Evolutionary conservation across 306 rosid genomes (phyloP).

Genomic region (Trifolium dubium): DNA sequence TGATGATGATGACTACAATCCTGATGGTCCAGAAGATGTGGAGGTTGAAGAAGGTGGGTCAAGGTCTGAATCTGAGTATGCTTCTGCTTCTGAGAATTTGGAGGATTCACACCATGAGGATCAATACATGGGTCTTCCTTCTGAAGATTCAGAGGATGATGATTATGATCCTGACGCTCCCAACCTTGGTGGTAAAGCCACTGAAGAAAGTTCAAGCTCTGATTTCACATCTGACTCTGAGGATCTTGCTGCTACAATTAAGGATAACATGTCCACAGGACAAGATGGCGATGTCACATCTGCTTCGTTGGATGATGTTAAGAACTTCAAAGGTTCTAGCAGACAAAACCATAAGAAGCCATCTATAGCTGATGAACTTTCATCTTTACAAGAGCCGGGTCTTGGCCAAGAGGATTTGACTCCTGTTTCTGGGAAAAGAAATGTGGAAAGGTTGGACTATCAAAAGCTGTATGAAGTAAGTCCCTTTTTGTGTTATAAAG

Average conservation of each 20-base stretch:
- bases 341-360: slow-evolving; percentile 55
- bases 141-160: slow-evolving; percentile 90
- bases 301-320: slow-evolving; percentile 36
- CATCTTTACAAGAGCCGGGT: slow-evolving; percentile 59
- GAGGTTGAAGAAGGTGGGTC: slow-evolving; percentile 60
- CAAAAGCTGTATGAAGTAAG: slow-evolving; percentile 95
- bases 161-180: slow-evolving; percentile 72
- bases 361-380: slow-evolving; percentile 60
- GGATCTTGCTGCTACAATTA: slow-evolving; percentile 76
- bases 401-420: slow-evolving; percentile 57
- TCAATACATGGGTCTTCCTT: slow-evolving; percentile 74
- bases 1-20: slow-evolving; percentile 87
- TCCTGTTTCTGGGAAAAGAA: slow-evolving; percentile 64
- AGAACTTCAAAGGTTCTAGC: slow-evolving; percentile 44
- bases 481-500: slow-evolving; percentile 45
- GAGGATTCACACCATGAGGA: slow-evolving; percentile 61
- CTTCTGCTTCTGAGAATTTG: slow-evolving; percentile 80
- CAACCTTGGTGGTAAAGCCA: slow-evolving; percentile 45
- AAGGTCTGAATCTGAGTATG: slow-evolving; percentile 75
- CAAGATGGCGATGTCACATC: slow-evolving; percentile 46
- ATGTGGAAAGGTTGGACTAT: slow-evolving; percentile 87
- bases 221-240: slow-evolving; percentile 95
- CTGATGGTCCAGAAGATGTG: slow-evolving; percentile 68
- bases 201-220: slow-evolving; percentile 77
- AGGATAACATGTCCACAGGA: slow-evolving; percentile 43